A percentile compares a stretch with the other conserved stretches of the same genome.
These are phyloP conservation scores for Pythium monospermum DNA, from an alignment of 352 stramenopile genomes.

Conservation along the genomic window DNA sequence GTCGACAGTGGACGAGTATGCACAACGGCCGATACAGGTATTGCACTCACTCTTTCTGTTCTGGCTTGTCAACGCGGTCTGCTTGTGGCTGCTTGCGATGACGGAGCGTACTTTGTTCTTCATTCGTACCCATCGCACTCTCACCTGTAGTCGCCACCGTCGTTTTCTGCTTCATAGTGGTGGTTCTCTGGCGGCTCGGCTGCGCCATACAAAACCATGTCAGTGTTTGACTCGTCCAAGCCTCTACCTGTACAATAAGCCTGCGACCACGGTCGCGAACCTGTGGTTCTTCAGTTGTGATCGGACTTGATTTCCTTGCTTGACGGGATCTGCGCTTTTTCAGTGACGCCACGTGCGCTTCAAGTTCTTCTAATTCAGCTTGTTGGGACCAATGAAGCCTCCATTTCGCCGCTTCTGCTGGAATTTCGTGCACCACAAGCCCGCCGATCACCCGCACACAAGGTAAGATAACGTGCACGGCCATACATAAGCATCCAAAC, in stretches of 20 bases:
- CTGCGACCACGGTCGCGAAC: not conserved
- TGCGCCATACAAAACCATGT: not conserved
- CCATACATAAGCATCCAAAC: constrained; percentile 14
- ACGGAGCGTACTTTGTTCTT: not conserved
- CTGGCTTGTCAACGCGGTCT: not conserved
- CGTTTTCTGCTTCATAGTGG: not conserved
- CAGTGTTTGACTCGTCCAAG: no score
- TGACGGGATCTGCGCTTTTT: constrained; percentile 6
- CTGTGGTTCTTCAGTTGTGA: constrained; percentile 11
- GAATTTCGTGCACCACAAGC: constrained; percentile 6
- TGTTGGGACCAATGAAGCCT: constrained; percentile 9
- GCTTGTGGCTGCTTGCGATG: not conserved
- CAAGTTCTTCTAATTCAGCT: constrained; percentile 5
- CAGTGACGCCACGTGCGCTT: constrained; percentile 5
- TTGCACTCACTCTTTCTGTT: not conserved
- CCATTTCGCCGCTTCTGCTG: constrained; percentile 10
- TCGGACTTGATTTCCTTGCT: constrained; percentile 2
- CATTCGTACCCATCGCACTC: no score
- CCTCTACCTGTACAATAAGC: no score
- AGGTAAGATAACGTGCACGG: constrained; percentile 11
- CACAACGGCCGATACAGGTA: no score
- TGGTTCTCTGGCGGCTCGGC: no score
- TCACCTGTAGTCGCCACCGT: no score
- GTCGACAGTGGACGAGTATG: no score
- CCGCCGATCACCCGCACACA: not conserved